Evolutionary conservation across 2,329 filamentous ascomycete species (phyloP).

Genomic region (Lecanicillium sp.): DNA sequence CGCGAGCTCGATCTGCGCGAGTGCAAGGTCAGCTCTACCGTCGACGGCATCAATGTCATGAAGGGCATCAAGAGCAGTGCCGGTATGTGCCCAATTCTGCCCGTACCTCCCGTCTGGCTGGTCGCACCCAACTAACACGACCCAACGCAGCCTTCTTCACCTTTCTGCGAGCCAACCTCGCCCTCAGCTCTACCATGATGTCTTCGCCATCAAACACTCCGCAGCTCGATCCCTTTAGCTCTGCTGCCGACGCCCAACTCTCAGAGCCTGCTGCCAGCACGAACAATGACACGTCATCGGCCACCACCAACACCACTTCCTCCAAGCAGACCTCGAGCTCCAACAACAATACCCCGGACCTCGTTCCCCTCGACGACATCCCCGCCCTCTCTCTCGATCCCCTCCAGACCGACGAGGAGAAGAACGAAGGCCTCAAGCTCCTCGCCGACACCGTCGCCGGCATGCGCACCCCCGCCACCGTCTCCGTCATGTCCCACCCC

Average conservation of each 20-base stretch:
- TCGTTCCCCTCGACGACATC: constrained; percentile 40
- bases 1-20: constrained; percentile 30
- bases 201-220: constrained; percentile 62
- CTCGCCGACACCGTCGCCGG: constrained; percentile 78
- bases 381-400: constrained; percentile 59
- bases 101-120: no score
- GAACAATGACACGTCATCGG: no score
- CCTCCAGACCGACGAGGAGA: constrained; percentile 50
- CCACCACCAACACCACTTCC: constrained; percentile 48
- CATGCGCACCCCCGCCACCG: constrained; percentile 64
- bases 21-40: constrained; percentile 42
- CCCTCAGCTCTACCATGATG: constrained; percentile 55
- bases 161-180: constrained; percentile 74
- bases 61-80: constrained; percentile 52
- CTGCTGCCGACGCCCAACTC: constrained; percentile 22
- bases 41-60: constrained; percentile 49
- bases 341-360: constrained; percentile 25
- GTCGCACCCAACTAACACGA: no score
- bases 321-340: constrained; percentile 32
- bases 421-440: constrained; percentile 62
- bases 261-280: constrained; percentile 44
- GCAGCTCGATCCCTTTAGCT: constrained; percentile 46
- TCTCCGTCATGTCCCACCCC: constrained; percentile 58
- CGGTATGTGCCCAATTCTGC: no score
- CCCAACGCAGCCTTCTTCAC: constrained; percentile 65